Conservation (phyloP, 2,329 filamentous ascomycete genomes). For the Xylaria sp. region DNA sequence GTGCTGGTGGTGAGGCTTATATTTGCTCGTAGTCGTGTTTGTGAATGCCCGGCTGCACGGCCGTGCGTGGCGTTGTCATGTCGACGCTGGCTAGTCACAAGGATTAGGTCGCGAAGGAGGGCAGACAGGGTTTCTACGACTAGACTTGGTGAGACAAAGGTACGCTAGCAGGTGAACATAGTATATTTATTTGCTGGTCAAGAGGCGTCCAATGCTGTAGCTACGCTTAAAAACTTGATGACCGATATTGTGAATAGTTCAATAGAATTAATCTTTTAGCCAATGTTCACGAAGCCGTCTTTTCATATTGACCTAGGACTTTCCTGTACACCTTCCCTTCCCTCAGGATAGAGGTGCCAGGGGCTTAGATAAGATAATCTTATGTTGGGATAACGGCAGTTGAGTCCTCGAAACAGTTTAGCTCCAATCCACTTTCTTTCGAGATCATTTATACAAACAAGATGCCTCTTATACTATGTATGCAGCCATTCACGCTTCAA, state of each 20-base stretch:
- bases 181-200: neutral
- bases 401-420: neutral
- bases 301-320: too few species aligned
- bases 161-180: neutral
- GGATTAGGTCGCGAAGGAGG: neutral
- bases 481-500: neutral
- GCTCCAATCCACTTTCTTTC: neutral
- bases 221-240: too few species aligned
- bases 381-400: neutral
- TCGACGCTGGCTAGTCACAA: neutral
- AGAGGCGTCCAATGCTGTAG: neutral
- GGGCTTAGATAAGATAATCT: neutral
- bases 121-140: neutral
- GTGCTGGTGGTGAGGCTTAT: neutral
- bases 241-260: neutral
- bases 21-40: neutral
- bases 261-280: neutral
- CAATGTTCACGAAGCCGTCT: neutral
- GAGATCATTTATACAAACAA: too few species aligned
- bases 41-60: neutral
- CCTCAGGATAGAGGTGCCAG: neutral
- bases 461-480: neutral
- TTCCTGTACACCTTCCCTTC: neutral
- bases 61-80: neutral
- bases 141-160: neutral